These are phyloP conservation scores for Cryptosporidium parvum DNA, from an alignment of 169 alveolate genomes.

Conservation along the genomic window DNA sequence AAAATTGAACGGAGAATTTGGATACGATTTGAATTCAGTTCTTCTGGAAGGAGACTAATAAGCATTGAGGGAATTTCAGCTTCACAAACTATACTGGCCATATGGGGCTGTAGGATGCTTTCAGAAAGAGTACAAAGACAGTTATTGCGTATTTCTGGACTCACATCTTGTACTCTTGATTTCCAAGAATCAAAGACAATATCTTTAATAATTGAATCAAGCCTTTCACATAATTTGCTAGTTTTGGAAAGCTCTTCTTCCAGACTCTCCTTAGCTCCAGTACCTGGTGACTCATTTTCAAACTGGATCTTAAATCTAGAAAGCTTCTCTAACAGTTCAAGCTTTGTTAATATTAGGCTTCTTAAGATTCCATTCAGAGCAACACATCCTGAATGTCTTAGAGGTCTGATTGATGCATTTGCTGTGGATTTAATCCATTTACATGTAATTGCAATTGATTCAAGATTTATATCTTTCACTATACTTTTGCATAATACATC, in stretches of 20 bases:
- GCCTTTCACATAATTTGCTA: not conserved
- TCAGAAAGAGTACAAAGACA: constrained; percentile 32
- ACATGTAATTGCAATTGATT: not conserved
- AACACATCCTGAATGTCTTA: constrained; percentile 54
- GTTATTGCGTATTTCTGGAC: constrained; percentile 20
- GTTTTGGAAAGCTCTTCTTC: constrained; percentile 21
- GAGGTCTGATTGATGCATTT: constrained; percentile 38
- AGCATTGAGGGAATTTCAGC: constrained; percentile 11
- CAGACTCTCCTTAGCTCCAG: constrained; percentile 22
- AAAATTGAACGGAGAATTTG: constrained; percentile 4
- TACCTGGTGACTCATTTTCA: constrained; percentile 22
- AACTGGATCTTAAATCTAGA: constrained; percentile 48
- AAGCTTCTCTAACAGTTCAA: constrained; percentile 30
- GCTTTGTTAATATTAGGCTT: not conserved
- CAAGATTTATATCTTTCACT: not conserved
- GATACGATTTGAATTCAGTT: constrained; percentile 16
- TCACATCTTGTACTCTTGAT: constrained; percentile 45
- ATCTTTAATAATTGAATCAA: not conserved
- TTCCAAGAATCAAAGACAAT: constrained; percentile 28
- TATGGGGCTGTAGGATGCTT: constrained; percentile 16
- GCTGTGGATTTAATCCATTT: constrained; percentile 25
- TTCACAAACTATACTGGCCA: not conserved
- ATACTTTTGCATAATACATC: constrained; percentile 1
- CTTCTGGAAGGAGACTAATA: constrained; percentile 28
- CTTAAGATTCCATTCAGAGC: constrained; percentile 63